A percentile compares a stretch with the other conserved stretches of the same genome.
phyloP scores from a whole-genome alignment of 1,139 yeast species.

The Pichia inconspicua region DNA sequence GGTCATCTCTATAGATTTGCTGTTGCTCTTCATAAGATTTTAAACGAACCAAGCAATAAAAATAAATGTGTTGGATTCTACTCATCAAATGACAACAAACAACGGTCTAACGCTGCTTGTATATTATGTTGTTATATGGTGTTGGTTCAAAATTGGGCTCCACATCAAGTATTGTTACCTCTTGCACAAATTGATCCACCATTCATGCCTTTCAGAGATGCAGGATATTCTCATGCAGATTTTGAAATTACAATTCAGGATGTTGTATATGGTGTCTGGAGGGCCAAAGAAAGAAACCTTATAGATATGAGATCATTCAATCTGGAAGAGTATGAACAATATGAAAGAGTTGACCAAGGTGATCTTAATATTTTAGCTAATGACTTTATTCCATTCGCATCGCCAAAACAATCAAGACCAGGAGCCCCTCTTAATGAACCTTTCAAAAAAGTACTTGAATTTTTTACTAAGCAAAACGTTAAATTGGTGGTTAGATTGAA shows the following conservation, averaged over 20 bases:
- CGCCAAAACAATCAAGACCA: constrained; percentile 73
- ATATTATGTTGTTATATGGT: constrained; percentile 91
- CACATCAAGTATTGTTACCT: constrained; percentile 94
- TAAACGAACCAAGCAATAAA: constrained; percentile 76
- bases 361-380: constrained; percentile 89
- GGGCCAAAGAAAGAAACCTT: constrained; percentile 92
- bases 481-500: constrained; percentile 86
- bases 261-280: constrained; percentile 92
- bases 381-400: constrained; percentile 94
- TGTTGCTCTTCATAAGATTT: constrained; percentile 81
- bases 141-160: constrained; percentile 94
- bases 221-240: constrained; percentile 94
- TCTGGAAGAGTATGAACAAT: constrained; percentile 86
- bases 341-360: constrained; percentile 94
- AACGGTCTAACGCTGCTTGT: constrained; percentile 91
- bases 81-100: constrained; percentile 72
- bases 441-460: constrained; percentile 71
- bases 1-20: constrained; percentile 94
- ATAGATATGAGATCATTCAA: constrained; percentile 83
- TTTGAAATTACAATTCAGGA: constrained; percentile 91
- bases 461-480: constrained; percentile 64
- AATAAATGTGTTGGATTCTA: constrained; percentile 88
- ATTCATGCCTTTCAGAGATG: constrained; percentile 90
- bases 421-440: constrained; percentile 53
- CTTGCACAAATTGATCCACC: constrained; percentile 90